Base-by-base conservation (phyloP, 2,329 filamentous ascomycete genomes). In the Hortaea werneckii region DNA sequence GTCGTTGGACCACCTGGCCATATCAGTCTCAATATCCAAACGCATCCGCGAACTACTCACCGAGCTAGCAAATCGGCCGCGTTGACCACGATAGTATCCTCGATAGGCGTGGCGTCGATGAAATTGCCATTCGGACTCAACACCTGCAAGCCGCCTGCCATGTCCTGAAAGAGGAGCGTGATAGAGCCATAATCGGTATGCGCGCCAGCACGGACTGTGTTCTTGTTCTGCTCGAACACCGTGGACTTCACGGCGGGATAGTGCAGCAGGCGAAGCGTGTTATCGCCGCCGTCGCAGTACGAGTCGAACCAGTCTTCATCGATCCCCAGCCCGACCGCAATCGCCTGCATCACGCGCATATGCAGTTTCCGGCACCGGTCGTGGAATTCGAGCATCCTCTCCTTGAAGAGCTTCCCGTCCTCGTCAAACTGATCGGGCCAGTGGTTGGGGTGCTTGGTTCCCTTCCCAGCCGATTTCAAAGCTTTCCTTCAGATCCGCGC, bases 31-130 rank as follows among this genome's bases (percentile, higher is more conserved):
- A 20, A 6, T 28, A 6, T 9, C 34, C 3, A 8, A 26, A n/a
- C 34, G 6, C 6, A 35, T 35, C 8, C n/a, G 5, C 29, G 8
- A 11, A 27, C 9, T 12, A 35, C 32, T 9, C 55, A 58, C 43
- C 88, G 74, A 1, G 86, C 83, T 42, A 95, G 70, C 54, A 95
- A 63, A 61, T 95, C 89, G 1, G 88, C 89, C 0, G 88, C 88
- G 59, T 95, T 95, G 53, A 95, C 78, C 8, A 95, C 86, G 37
- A 92, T 83, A 0, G 87, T 88, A 45, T 80, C 82, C 32, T 80
- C 73, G 49, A 94, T 90, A 0, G 89, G 88, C 5, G 78, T 87
- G 1, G 86, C 89, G 58, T 95, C 79, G 35, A 95, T 80, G 58
- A 89, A 95, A 35, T 58, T 57, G 1, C 85, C 86, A 37, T 77